Evolutionary conservation across 2,329 filamentous ascomycete genomes (phyloP).

Genomic region (Teratosphaeria epicoccoides): DNA sequence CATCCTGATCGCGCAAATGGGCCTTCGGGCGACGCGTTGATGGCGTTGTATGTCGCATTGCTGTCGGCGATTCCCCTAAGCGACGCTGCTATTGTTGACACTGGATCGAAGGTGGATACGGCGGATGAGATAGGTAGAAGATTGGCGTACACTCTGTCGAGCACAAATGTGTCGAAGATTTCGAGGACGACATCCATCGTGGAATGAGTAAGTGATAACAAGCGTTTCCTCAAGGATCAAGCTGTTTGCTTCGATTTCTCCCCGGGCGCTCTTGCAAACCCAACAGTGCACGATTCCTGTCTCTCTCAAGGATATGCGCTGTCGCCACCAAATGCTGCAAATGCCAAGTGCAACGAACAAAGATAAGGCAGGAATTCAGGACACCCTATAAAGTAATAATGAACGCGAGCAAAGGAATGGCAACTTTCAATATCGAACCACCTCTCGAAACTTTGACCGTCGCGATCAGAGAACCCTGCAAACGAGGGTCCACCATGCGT

Average conservation of each 20-base stretch:
- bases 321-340: not conserved
- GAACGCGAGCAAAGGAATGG: not conserved
- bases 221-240: not conserved
- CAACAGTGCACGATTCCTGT: not conserved
- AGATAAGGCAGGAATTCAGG: not conserved
- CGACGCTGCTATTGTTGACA: conserved; percentile 40
- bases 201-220: not conserved
- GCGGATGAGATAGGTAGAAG: conserved; percentile 48
- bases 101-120: conserved; percentile 44
- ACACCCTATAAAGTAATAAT: not conserved
- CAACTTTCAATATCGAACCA: not conserved
- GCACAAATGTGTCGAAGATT: conserved; percentile 67
- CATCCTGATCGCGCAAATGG: conserved; percentile 22
- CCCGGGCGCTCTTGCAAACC: not conserved
- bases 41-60: conserved; percentile 40
- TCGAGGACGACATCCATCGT: conserved; percentile 88
- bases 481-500: too few species aligned
- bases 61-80: conserved; percentile 23
- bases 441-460: not conserved
- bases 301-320: not conserved
- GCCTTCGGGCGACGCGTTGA: conserved; percentile 2
- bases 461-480: not conserved
- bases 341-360: not conserved
- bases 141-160: conserved; percentile 67
- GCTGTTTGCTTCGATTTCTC: not conserved